Percentiles rank a stretch among this genome's conserved stretches.
Conservation (phyloP, 1,284 basidiomycete genomes). For the Schizopora paradoxa region DNA sequence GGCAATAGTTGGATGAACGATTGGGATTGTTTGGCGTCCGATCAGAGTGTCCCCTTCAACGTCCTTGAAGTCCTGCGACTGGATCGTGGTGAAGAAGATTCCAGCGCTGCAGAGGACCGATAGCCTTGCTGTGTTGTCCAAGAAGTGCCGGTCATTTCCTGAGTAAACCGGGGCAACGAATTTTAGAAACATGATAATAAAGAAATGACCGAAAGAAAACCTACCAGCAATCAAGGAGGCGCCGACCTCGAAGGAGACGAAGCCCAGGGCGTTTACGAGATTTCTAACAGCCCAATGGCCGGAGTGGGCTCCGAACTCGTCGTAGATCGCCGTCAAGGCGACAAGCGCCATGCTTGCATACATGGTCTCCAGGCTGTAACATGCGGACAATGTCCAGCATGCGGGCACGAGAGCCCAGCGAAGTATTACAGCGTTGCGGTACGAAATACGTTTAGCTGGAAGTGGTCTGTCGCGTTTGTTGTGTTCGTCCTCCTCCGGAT, state of each 20-base stretch:
- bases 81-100: conserved; percentile 33
- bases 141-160: conserved; percentile 12
- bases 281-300: conserved; percentile 34
- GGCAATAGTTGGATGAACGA: conserved; percentile 20
- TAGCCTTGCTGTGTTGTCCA: neutral
- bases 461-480: conserved; percentile 43
- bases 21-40: conserved; percentile 39
- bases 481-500: conserved; percentile 33
- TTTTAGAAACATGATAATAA: neutral
- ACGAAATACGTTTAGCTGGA: conserved; percentile 34
- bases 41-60: conserved; percentile 32
- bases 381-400: conserved; percentile 29
- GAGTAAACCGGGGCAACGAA: conserved; percentile 8
- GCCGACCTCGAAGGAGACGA: conserved; percentile 32
- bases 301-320: conserved; percentile 30
- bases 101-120: conserved; percentile 26
- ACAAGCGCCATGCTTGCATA: conserved; percentile 30
- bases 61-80: conserved; percentile 39
- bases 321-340: conserved; percentile 29
- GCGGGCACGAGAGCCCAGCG: conserved; percentile 32
- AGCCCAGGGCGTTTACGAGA: conserved; percentile 32
- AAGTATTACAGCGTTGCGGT: conserved; percentile 27
- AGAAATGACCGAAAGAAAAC: conserved; percentile 11
- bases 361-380: conserved; percentile 26
- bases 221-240: conserved; percentile 32